Evolutionary conservation across 345 rosid species (phyloP), one percentile per base, ranked within the genome.

Genomic region (Erucastrum elatum): DNA sequence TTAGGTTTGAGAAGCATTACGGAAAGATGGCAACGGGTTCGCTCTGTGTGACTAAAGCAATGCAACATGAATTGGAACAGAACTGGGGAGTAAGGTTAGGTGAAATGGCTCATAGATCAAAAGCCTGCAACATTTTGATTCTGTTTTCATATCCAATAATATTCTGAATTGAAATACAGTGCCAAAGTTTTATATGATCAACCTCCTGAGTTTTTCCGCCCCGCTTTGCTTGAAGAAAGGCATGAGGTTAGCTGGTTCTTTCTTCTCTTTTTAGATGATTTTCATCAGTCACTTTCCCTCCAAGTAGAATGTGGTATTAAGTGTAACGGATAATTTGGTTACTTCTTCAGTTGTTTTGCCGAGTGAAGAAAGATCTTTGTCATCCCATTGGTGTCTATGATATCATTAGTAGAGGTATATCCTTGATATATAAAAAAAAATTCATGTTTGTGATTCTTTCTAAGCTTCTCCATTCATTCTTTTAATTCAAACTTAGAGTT

Each of bases 1-100:
- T 58, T 72, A 95, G 98, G 96, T 59, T 93, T 66, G 99, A 95
- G 87, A 90, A 86, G 80, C 84, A 33, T 86, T 95, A 84, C 72
- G 99, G 97, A 71, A 84, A 85, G 80, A 90, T 91, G 96, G 99
- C 97, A 41, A 73, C 90, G 13, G 97, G 96, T 81, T 79, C 98
- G 34, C 81, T 93, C 6, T 95, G 99, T 76, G 99, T 93, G 68
- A 95, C 98, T 16, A 85, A 73, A 72, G 98, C 98, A 78, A 95
- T 95, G 99, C 98, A 95, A 83, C 97, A 92, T 83, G 99, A 95
- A 75, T 83, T 95, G 83, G 89, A 89, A 59, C 97, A 95, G 77
- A 93, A 91, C 73, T 95, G 98, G 99, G 98, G 91, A 84, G 94
- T 95, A 66, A 90, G 84, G 99, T 92, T 82, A 87, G 92, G 79